Conservation (phyloP, 306 rosid genomes). For the Cercis canadensis region DNA sequence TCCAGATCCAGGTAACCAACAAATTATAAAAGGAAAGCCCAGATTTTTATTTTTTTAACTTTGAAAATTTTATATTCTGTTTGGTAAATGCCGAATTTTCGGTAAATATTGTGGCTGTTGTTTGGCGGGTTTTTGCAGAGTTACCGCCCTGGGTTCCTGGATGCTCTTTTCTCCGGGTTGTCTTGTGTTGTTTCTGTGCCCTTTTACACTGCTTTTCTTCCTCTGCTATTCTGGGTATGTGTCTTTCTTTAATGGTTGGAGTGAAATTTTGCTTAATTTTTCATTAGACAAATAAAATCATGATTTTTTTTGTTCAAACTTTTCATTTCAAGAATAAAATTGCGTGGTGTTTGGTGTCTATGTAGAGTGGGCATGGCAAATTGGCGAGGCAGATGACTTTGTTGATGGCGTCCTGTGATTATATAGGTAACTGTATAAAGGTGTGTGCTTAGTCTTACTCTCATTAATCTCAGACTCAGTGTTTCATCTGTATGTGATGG, state of each 20-base stretch:
- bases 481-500: not conserved
- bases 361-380: conserved; percentile 95
- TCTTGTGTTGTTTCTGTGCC: conserved; percentile 79
- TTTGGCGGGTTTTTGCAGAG: conserved; percentile 42
- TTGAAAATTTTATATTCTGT: not conserved
- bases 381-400: conserved; percentile 97
- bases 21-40: conserved; percentile 13
- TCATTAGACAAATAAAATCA: not conserved
- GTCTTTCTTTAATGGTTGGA: not conserved
- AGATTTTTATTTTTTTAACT: conserved; percentile 14
- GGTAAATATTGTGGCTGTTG: not conserved
- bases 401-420: conserved; percentile 96
- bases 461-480: conserved; percentile 13
- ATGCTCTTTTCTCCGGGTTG: conserved; percentile 67
- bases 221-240: conserved; percentile 75
- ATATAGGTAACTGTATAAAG: conserved; percentile 80
- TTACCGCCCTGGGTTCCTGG: conserved; percentile 54
- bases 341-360: conserved; percentile 24
- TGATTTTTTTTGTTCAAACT: not conserved
- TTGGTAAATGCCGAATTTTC: conserved; percentile 7
- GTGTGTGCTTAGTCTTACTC: conserved; percentile 42
- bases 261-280: not conserved
- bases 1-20: conserved; percentile 79
- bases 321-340: conserved; percentile 3
- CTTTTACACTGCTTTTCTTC: conserved; percentile 82